Evolutionary conservation across 306 rosid species (phyloP).

Genomic region (Lathyrus tuberosus): DNA sequence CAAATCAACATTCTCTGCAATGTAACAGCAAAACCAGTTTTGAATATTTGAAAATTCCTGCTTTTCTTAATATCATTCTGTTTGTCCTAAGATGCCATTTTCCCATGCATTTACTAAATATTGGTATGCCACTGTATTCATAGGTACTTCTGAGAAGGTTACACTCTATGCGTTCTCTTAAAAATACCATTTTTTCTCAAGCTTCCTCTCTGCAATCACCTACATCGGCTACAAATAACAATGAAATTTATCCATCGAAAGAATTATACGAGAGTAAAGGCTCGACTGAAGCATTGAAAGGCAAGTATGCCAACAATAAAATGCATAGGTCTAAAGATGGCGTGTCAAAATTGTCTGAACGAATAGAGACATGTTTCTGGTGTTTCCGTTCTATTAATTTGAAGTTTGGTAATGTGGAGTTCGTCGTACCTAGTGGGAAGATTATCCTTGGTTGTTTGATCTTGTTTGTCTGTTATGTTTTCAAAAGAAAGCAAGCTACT

Average conservation of each 20-base stretch:
- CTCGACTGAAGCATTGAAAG: constrained; percentile 38
- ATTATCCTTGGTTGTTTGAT: constrained; percentile 61
- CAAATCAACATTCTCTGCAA: not conserved
- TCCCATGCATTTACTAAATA: constrained; percentile 27
- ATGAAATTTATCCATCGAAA: constrained; percentile 41
- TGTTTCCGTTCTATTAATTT: constrained; percentile 63
- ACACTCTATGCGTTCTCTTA: constrained; percentile 55
- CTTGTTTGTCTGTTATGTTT: constrained; percentile 55
- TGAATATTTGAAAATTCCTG: not conserved
- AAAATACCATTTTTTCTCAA: constrained; percentile 53
- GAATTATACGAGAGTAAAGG: constrained; percentile 37
- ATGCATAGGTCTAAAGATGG: constrained; percentile 42
- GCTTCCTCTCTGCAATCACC: constrained; percentile 39
- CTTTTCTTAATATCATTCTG: not conserved
- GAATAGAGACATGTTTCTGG: constrained; percentile 64
- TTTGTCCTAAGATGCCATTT: constrained; percentile 22
- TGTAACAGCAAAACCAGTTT: constrained; percentile 10
- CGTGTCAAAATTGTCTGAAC: constrained; percentile 55
- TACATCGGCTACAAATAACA: constrained; percentile 37
- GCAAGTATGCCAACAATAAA: constrained; percentile 36
- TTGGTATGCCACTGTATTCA: constrained; percentile 28
- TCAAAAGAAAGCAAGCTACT: constrained; percentile 59
- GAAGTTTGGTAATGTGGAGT: constrained; percentile 61
- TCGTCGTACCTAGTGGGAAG: constrained; percentile 66
- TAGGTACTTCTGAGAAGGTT: constrained; percentile 73